Evolutionary conservation across 2,329 filamentous ascomycete genomes (phyloP).

Genomic region (Fusarium illudens): DNA sequence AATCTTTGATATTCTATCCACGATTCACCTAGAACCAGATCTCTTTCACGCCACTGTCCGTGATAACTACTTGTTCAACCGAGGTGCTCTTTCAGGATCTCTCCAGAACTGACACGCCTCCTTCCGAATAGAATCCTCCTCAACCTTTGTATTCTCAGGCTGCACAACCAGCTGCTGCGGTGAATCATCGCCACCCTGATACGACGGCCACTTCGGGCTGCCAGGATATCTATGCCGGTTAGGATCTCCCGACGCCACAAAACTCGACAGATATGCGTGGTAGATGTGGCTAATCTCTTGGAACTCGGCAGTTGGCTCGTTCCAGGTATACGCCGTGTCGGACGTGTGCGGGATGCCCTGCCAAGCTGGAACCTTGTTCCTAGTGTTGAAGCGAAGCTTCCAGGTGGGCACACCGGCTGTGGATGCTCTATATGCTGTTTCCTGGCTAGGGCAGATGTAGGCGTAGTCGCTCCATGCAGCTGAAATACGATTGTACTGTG

Average conservation of each 20-base stretch:
- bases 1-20: background rate
- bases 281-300: slow-evolving; percentile 49
- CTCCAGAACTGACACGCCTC: slow-evolving; percentile 49
- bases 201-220: slow-evolving; percentile 30
- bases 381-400: slow-evolving; percentile 52
- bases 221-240: slow-evolving; percentile 40
- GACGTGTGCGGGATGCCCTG: slow-evolving; percentile 50
- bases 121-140: slow-evolving; percentile 45
- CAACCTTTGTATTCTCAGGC: slow-evolving; percentile 43
- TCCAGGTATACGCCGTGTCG: slow-evolving; percentile 49
- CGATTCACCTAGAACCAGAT: background rate
- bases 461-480: slow-evolving; percentile 56
- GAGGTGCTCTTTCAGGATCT: slow-evolving; percentile 45
- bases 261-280: slow-evolving; percentile 50
- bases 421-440: slow-evolving; percentile 52
- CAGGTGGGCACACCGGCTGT: slow-evolving; percentile 46
- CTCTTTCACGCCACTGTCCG: too few relatives aligned
- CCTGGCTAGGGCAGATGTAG: slow-evolving; percentile 55
- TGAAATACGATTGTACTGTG: slow-evolving; percentile 55
- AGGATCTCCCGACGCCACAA: slow-evolving; percentile 48
- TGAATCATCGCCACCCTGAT: slow-evolving; percentile 3
- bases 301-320: slow-evolving; percentile 46
- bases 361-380: slow-evolving; percentile 46
- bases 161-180: slow-evolving; percentile 46
- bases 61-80: slow-evolving; percentile 46